These are phyloP conservation scores for Amanita muscaria DNA, from an alignment of 768 basidiomycete species.

Conservation along the genomic window DNA sequence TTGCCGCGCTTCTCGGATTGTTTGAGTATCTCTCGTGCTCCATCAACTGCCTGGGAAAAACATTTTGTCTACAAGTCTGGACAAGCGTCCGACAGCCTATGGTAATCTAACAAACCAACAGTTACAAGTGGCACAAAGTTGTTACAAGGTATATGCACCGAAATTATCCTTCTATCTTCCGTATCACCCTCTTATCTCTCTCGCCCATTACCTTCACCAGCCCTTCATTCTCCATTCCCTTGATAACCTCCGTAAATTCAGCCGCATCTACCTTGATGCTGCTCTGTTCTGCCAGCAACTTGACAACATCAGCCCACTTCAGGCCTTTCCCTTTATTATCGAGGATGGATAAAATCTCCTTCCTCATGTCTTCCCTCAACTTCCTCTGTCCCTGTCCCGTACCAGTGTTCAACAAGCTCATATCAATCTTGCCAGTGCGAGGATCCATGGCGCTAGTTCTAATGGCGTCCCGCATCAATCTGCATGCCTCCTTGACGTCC, in stretches of 20 bases:
- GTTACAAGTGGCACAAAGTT: no score
- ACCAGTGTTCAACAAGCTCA: constrained; percentile 91
- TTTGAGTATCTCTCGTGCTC: no score
- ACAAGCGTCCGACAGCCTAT: no score
- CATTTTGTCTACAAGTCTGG: no score
- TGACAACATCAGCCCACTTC: constrained; percentile 78
- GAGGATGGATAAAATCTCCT: constrained; percentile 63
- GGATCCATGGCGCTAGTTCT: constrained; percentile 94
- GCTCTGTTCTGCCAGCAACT: constrained; percentile 74
- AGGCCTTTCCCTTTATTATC: constrained; percentile 55
- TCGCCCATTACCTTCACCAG: constrained; percentile 80
- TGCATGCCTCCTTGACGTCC: constrained; percentile 85
- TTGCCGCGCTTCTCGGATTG: no score
- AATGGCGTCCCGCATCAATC: constrained; percentile 96
- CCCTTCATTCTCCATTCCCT: constrained; percentile 77
- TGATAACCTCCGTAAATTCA: constrained; percentile 79
- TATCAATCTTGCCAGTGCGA: constrained; percentile 93
- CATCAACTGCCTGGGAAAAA: no score
- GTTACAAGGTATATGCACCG: no score
- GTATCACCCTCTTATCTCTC: constrained; percentile 75
- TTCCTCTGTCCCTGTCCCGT: constrained; percentile 82
- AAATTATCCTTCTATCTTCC: constrained; percentile 42
- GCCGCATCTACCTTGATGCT: constrained; percentile 67
- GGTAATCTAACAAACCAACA: no score
- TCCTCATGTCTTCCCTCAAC: constrained; percentile 83